These are phyloP conservation scores for Novymonas esmeraldas DNA, from an alignment of 208 protist genomes.

Conservation along the genomic window DNA sequence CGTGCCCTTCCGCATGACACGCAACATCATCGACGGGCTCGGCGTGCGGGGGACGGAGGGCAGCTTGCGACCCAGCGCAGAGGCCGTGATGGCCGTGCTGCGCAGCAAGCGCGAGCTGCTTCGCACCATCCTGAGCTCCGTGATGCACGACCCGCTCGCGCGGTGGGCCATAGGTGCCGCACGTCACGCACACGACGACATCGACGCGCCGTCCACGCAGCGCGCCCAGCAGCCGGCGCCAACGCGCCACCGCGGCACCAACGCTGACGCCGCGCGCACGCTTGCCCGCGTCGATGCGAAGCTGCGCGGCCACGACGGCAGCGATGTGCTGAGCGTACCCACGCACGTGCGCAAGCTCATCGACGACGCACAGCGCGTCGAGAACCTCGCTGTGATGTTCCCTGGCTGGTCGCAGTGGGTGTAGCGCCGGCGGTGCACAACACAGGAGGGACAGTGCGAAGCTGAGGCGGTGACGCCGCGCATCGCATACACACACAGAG, in stretches of 20 bases:
- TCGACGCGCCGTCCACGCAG: slow-evolving; percentile 5
- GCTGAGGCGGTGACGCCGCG: background rate
- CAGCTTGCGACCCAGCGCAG: slow-evolving; percentile 87
- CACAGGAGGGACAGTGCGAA: background rate
- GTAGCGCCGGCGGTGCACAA: slow-evolving; percentile 18
- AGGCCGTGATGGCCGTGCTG: slow-evolving; percentile 87
- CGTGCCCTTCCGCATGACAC: slow-evolving; percentile 97
- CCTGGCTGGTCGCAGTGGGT: slow-evolving; percentile 88
- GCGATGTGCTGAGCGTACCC: slow-evolving; percentile 60
- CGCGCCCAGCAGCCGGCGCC: slow-evolving; percentile 23
- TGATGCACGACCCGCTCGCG: slow-evolving; percentile 97
- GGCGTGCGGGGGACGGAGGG: slow-evolving; percentile 93
- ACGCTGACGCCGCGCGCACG: slow-evolving; percentile 74
- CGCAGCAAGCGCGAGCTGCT: slow-evolving; percentile 73
- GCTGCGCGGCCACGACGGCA: slow-evolving; percentile 76
- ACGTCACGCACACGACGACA: background rate
- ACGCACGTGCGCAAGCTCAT: slow-evolving; percentile 77
- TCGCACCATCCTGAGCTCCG: slow-evolving; percentile 91
- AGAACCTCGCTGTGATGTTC: slow-evolving; percentile 71
- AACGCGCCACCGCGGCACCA: slow-evolving; percentile 30
- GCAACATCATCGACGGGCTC: slow-evolving; percentile 96
- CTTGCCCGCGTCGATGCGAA: slow-evolving; percentile 87
- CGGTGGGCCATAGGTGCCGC: slow-evolving; percentile 77
- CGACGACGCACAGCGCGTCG: slow-evolving; percentile 66
- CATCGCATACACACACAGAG: slow-evolving; percentile 4